Conservation (phyloP, 176 grass and related monocot genomes). For the Rhipidocladum racemiflorum region DNA sequence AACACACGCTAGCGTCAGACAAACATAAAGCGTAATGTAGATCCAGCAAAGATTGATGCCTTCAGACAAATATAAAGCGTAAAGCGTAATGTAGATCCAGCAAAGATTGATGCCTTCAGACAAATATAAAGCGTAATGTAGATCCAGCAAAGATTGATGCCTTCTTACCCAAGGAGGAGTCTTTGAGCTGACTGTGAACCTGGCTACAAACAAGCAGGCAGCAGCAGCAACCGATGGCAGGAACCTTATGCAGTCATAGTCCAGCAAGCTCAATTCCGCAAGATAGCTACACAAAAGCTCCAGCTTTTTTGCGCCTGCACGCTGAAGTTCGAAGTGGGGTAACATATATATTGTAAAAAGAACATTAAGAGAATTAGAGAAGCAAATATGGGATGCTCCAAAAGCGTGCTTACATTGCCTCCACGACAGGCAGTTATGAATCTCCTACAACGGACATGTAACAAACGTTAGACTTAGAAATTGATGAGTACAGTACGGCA, state of each 20-base stretch:
- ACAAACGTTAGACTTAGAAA: background rate
- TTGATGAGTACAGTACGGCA: background rate
- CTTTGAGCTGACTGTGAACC: constrained; percentile 50
- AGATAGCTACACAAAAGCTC: constrained; percentile 51
- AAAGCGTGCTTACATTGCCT: constrained; percentile 45
- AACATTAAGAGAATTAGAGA: background rate
- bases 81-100: background rate
- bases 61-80: background rate
- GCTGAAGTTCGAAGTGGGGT: background rate
- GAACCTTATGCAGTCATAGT: constrained; percentile 49
- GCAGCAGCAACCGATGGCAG: constrained; percentile 56
- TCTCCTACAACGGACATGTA: constrained; percentile 37
- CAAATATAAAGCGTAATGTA: background rate
- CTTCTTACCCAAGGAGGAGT: constrained; percentile 52
- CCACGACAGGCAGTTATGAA: constrained; percentile 32
- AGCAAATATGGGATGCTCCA: background rate
- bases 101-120: background rate
- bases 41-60: background rate
- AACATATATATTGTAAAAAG: background rate
- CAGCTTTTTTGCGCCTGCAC: constrained; percentile 7
- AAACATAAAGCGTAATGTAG: background rate
- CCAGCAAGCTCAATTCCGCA: constrained; percentile 64
- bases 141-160: background rate
- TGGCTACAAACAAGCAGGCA: constrained; percentile 55
- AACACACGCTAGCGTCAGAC: background rate